phyloP scores from a whole-genome alignment of 106 monocot species.

The Gastrodia elata region DNA sequence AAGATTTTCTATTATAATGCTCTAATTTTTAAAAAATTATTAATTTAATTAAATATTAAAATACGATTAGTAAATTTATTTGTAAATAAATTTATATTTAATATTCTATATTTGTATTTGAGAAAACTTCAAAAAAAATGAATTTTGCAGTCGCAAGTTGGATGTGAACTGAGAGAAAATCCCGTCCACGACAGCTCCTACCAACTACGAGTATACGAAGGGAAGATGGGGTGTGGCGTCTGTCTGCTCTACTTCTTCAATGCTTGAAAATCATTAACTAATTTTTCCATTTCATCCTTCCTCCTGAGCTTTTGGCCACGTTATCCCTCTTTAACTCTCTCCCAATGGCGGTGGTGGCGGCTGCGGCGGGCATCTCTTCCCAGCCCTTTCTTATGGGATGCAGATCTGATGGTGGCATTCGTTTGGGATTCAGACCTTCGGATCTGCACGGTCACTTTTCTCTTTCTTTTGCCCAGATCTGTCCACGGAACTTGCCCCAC shows the following conservation, averaged over 20 bases:
- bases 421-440: conserved; percentile 35
- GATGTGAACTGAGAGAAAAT: not conserved
- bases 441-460: conserved; percentile 27
- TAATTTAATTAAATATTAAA: no score
- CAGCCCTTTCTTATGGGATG: conserved; percentile 36
- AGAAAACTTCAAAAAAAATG: no score
- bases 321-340: conserved; percentile 17
- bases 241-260: not conserved
- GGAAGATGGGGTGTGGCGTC: not conserved
- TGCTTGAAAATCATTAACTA: not conserved
- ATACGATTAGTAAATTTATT: no score
- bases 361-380: conserved; percentile 25
- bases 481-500: conserved; percentile 7
- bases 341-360: conserved; percentile 9
- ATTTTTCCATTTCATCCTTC: not conserved
- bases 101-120: no score
- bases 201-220: conserved; percentile 5
- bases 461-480: conserved; percentile 27
- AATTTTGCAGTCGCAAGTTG: no score
- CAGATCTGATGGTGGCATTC: conserved; percentile 13
- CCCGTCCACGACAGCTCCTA: not conserved
- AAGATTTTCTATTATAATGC: no score
- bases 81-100: no score
- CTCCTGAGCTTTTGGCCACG: not conserved
- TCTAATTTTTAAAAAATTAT: no score